Evolutionary conservation across 192 early-diverging fungal genomes (phyloP).

Genomic region (Coemansia sp.): DNA sequence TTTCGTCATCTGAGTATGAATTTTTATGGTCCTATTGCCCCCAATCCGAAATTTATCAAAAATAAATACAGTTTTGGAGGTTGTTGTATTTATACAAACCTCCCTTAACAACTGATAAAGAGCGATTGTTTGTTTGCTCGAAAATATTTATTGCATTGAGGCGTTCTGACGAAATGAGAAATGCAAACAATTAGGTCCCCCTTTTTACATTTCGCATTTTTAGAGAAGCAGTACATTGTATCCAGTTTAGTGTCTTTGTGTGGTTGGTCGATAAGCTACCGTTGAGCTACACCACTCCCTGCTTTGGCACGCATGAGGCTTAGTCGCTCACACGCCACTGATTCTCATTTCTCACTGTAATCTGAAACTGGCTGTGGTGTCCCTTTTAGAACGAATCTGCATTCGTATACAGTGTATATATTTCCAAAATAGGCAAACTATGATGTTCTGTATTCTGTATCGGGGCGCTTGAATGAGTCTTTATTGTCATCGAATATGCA

Average conservation of each 20-base stretch:
- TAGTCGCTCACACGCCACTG: conserved; percentile 1
- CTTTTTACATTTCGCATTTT: background rate
- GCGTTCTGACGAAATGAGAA: background rate
- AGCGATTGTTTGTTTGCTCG: background rate
- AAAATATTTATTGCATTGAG: background rate
- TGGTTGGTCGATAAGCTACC: background rate
- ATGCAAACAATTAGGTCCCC: background rate
- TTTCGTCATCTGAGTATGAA: no score
- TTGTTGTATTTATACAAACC: no score
- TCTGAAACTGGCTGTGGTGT: background rate
- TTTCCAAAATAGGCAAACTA: background rate
- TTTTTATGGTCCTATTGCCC: no score
- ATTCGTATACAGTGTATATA: background rate
- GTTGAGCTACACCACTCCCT: background rate
- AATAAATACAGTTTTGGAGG: no score
- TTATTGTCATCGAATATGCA: background rate
- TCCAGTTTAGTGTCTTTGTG: background rate
- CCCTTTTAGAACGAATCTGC: background rate
- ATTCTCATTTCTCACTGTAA: background rate
- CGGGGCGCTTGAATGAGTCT: background rate
- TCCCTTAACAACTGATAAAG: background rate
- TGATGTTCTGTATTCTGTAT: background rate
- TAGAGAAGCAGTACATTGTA: background rate
- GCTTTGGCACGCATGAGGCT: background rate
- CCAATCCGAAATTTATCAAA: no score